These are phyloP conservation scores for Clonostachys byssicola DNA, from an alignment of 2,329 filamentous ascomycete genomes.

Conservation along the genomic window DNA sequence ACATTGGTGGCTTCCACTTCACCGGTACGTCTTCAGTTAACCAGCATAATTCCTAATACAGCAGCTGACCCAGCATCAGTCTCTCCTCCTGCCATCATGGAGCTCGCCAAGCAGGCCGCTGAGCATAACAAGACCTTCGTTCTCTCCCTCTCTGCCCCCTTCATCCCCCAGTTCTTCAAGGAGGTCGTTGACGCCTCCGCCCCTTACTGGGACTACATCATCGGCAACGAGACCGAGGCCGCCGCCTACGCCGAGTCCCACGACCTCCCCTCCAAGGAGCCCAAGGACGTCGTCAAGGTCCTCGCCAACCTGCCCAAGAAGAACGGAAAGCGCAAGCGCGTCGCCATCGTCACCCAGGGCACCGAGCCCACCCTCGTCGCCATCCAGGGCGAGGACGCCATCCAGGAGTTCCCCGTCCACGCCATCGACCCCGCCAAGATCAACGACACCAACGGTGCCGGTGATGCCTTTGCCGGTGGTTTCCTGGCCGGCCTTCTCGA, in stretches of 20 bases:
- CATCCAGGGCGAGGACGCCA: slow-evolving; percentile 62
- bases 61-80: slow-evolving; percentile 40
- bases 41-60: neutral
- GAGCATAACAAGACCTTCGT: slow-evolving; percentile 86
- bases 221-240: slow-evolving; percentile 97
- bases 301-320: slow-evolving; percentile 89
- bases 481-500: slow-evolving; percentile 86
- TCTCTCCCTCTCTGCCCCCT: slow-evolving; percentile 89
- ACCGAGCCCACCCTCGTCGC: slow-evolving; percentile 87
- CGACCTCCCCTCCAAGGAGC: slow-evolving; percentile 67
- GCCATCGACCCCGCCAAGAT: slow-evolving; percentile 74
- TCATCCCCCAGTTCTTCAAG: slow-evolving; percentile 98
- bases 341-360: slow-evolving; percentile 92
- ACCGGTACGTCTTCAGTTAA: slow-evolving; percentile 44
- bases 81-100: slow-evolving; percentile 84
- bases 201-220: slow-evolving; percentile 92
- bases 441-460: slow-evolving; percentile 94
- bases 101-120: slow-evolving; percentile 86
- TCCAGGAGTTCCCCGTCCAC: slow-evolving; percentile 79
- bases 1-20: slow-evolving; percentile 95
- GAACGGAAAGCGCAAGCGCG: slow-evolving; percentile 78
- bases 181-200: slow-evolving; percentile 81
- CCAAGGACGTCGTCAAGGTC: slow-evolving; percentile 79
- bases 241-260: slow-evolving; percentile 82
- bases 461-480: slow-evolving; percentile 94